Evolutionary conservation across 2,329 filamentous ascomycete genomes (phyloP).

Genomic region (Periconia macrospinosa): DNA sequence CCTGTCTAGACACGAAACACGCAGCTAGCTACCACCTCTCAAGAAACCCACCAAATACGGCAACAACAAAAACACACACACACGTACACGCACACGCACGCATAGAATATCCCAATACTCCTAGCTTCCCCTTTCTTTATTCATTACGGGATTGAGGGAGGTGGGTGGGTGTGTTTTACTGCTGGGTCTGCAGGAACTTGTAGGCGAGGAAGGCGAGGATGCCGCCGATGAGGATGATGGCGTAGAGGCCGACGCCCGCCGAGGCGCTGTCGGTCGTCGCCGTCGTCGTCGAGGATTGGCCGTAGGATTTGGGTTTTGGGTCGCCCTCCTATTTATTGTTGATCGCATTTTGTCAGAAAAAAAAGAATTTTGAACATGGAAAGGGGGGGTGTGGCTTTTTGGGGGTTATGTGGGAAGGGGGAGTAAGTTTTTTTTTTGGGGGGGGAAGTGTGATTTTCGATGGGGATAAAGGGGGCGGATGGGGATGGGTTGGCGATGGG

Average conservation of each 20-base stretch:
- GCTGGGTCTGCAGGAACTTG: slow-evolving; percentile 77
- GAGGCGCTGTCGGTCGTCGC: slow-evolving; percentile 55
- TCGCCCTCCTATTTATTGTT: slow-evolving; percentile 64
- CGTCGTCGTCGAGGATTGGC: slow-evolving; percentile 50
- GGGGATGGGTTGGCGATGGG: not conserved
- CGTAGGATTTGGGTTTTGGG: slow-evolving; percentile 67
- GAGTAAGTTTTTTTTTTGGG: not conserved
- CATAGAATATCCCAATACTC: no score
- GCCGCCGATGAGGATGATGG: slow-evolving; percentile 75
- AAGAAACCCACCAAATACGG: no score
- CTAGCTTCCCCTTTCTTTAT: no score
- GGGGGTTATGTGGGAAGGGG: not conserved
- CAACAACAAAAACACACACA: no score
- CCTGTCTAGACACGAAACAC: no score
- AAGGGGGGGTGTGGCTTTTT: no score
- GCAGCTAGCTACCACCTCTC: no score
- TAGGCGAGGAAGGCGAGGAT: slow-evolving; percentile 77
- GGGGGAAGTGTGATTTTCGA: not conserved
- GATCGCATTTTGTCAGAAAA: not conserved
- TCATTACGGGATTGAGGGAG: no score
- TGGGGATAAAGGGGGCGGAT: not conserved
- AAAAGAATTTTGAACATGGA: not conserved
- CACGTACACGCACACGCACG: no score
- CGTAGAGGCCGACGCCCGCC: slow-evolving; percentile 79
- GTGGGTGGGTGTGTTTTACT: no score